phyloP scores from a whole-genome alignment of 257 asterid species.

The Solanum dulcamara region DNA sequence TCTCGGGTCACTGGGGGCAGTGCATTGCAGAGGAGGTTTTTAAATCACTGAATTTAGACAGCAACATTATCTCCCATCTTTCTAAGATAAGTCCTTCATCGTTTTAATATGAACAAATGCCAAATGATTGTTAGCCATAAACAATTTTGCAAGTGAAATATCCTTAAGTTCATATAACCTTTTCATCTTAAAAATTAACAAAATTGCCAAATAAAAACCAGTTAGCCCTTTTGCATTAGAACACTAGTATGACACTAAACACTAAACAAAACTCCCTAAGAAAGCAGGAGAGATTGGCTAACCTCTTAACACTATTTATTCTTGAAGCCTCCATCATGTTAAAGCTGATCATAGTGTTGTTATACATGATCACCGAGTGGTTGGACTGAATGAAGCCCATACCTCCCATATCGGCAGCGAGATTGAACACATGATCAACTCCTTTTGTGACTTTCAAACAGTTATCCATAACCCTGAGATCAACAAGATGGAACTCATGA shows the following conservation, averaged over 20 bases:
- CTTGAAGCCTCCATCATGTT: constrained; percentile 91
- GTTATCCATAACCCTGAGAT: constrained; percentile 92
- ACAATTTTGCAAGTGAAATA: background rate
- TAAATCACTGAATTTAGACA: background rate
- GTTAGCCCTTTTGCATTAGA: background rate
- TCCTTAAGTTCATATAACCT: background rate
- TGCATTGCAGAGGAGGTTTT: background rate
- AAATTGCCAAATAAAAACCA: background rate
- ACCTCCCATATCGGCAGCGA: constrained; percentile 97
- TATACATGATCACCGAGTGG: constrained; percentile 89
- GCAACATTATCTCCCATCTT: background rate
- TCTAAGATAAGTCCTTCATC: background rate
- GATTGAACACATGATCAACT: constrained; percentile 77
- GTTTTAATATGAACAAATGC: background rate
- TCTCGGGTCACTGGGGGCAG: background rate
- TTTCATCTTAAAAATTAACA: background rate
- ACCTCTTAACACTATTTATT: constrained; percentile 76
- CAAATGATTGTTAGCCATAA: background rate
- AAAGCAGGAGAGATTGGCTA: background rate
- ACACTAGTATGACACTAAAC: background rate
- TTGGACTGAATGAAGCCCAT: constrained; percentile 97
- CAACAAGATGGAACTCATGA: constrained; percentile 81
- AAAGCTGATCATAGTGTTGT: constrained; percentile 86
- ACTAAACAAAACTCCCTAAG: background rate
- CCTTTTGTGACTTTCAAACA: constrained; percentile 70